A percentile compares a stretch with the other conserved stretches of the same genome.
These are phyloP conservation scores for Rutstroemia sp. DNA, from an alignment of 2,329 filamentous ascomycete species.

Conservation along the genomic window DNA sequence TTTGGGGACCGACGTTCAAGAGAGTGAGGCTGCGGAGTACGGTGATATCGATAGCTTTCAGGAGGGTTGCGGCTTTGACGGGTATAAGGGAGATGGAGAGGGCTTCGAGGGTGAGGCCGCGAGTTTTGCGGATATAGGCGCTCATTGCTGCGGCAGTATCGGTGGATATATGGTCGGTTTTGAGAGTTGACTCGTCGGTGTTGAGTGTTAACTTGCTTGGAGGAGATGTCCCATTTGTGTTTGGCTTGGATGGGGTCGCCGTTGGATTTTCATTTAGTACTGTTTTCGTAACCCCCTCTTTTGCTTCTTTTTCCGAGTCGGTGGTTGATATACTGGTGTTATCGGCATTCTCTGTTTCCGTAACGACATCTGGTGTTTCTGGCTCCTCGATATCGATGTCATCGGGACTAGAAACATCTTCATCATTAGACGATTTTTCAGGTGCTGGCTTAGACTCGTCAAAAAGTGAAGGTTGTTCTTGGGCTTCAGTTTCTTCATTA, in stretches of 20 bases:
- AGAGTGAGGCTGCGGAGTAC: constrained; percentile 50
- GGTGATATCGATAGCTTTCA: constrained; percentile 48
- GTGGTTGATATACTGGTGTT: background rate
- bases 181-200: background rate
- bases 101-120: constrained; percentile 48
- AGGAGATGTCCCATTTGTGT: background rate
- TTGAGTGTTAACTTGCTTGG: background rate
- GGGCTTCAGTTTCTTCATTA: background rate
- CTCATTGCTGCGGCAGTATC: constrained; percentile 19
- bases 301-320: background rate
- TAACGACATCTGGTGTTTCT: constrained; percentile 19
- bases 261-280: background rate
- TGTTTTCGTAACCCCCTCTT: background rate
- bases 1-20: constrained; percentile 56
- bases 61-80: constrained; percentile 49
- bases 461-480: background rate
- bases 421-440: constrained; percentile 6
- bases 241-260: constrained; percentile 8
- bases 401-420: constrained; percentile 28
- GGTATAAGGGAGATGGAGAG: constrained; percentile 53
- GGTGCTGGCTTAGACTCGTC: background rate
- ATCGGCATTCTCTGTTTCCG: constrained; percentile 13
- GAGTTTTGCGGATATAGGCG: constrained; percentile 49
- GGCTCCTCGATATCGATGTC: constrained; percentile 28
- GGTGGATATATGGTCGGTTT: too few relatives aligned